Base-by-base conservation (phyloP, 2,329 filamentous ascomycete species). In the Pyrenophora seminiperda region DNA sequence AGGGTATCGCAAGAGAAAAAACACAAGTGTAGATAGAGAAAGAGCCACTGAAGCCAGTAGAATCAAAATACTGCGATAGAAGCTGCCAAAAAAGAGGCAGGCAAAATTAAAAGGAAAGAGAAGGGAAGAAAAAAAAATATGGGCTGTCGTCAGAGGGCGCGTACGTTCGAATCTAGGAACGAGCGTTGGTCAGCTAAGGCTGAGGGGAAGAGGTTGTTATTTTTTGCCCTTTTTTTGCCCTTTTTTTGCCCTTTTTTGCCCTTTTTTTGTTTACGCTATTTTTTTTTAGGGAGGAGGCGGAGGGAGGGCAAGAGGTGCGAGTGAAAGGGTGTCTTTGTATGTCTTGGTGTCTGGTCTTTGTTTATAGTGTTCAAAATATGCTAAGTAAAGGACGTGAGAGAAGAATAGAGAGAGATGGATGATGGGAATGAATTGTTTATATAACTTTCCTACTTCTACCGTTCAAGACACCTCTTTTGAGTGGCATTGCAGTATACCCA, bases 401-500 rank as follows among this genome's bases (percentile, higher is more conserved):
- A n/a, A n/a, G 20, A n/a, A n/a, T 2, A 7, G 4, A 20, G 20
- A 22, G 10, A 50, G 14, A 27, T n/a, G 2, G 15, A 14, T 4
- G 3, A 29, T 14, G 13, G 3, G 17, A 15, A 40, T 13, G 7
- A 31, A n/a, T 40, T 17, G n/a, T 18, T 38, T 22, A 52, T 20
- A 14, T 42, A 3, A 31, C 22, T 43, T 47, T 54, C 47, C 39
- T 44, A 54, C 27, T 37, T 41, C 39, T 50, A 24, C 50, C 42
- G 10, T 53, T 53, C 3, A 37, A 13, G 30, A 49, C n/a, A 3
- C 46, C 47, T 41, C 24, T 43, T 27, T 51, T 32, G 2, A 32
- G 17, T 9, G 47, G 44, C 19, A 54, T 29, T 2, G 41, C 17
- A 14, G 47, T 49, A 50, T 56, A 52, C 15, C 52, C 50, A 20